Conservation (phyloP, 805 yeast species). For the Hanseniaspora nectarophila region DNA sequence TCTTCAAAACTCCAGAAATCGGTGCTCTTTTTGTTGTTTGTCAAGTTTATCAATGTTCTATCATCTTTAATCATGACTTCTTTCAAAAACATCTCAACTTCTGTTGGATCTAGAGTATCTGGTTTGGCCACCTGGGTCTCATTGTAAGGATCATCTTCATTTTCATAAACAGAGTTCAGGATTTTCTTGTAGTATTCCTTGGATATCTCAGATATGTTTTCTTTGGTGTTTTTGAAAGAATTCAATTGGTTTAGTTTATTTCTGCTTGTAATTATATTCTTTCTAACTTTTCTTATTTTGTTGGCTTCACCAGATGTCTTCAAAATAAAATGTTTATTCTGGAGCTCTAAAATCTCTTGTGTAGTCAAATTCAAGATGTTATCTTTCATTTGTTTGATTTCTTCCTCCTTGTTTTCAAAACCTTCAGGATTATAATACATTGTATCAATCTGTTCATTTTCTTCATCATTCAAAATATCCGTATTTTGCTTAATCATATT, state of each 20-base stretch:
- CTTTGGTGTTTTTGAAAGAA: not conserved
- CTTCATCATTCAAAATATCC: not conserved
- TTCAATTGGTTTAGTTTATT: not conserved
- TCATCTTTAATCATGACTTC: not conserved
- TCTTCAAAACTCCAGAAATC: constrained; percentile 6
- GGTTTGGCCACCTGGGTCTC: not conserved
- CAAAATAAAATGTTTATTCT: constrained; percentile 6
- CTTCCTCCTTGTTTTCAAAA: not conserved
- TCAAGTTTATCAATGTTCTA: not conserved
- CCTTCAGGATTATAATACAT: constrained; percentile 6
- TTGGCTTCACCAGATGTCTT: constrained; percentile 1
- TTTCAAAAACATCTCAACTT: not conserved
- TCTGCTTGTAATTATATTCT: not conserved
- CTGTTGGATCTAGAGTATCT: not conserved
- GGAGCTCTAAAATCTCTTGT: not conserved
- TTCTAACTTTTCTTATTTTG: not conserved
- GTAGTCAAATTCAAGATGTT: constrained; percentile 10
- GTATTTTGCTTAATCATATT: not conserved
- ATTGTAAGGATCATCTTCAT: constrained; percentile 6
- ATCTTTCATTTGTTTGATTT: constrained; percentile 1
- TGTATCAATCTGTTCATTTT: not conserved
- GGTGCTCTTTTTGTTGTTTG: not conserved
- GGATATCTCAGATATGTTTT: not conserved
- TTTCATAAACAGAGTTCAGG: not conserved
- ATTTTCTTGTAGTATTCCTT: not conserved